Evolutionary conservation across 78 protist genomes (phyloP).

Genomic region (Dictyostelium capitatum): DNA sequence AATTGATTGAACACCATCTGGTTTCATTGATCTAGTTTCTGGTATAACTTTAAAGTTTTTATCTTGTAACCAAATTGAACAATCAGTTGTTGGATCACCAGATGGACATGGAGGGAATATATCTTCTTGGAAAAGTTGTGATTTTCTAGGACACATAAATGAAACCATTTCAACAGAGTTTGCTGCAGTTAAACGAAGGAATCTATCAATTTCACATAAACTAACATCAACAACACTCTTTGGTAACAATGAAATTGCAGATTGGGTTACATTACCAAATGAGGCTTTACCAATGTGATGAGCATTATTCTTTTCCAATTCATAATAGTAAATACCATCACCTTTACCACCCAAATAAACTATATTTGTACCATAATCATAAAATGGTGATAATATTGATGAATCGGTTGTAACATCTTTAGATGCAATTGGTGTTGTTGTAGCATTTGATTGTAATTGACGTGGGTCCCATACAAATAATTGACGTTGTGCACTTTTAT

Average conservation of each 20-base stretch:
- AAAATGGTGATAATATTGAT: conserved; percentile 90
- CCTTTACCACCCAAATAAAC: conserved; percentile 98
- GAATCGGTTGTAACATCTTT: conserved; percentile 84
- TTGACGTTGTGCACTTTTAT: conserved; percentile 91
- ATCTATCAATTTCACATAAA: conserved; percentile 89
- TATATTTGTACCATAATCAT: conserved; percentile 91
- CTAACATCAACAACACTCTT: conserved; percentile 87
- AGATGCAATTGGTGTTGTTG: conserved; percentile 38
- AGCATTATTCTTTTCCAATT: conserved; percentile 86
- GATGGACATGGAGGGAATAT: conserved; percentile 90
- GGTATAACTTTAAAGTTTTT: conserved; percentile 27
- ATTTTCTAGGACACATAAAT: conserved; percentile 94
- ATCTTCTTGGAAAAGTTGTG: conserved; percentile 94
- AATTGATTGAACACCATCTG: conserved; percentile 58
- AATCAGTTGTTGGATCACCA: conserved; percentile 79
- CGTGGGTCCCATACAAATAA: conserved; percentile 86
- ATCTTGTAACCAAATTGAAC: conserved; percentile 20
- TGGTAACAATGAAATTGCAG: conserved; percentile 91
- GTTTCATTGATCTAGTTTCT: conserved; percentile 56
- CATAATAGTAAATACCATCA: conserved; percentile 96
- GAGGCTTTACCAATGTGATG: conserved; percentile 76
- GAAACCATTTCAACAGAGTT: conserved; percentile 89
- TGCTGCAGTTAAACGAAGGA: conserved; percentile 82
- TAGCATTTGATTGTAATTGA: conserved; percentile 26
- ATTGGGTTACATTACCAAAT: conserved; percentile 89